Base-by-base conservation (phyloP, 192 early-diverging fungal genomes). In the Rhizoclosmatium globosum region DNA sequence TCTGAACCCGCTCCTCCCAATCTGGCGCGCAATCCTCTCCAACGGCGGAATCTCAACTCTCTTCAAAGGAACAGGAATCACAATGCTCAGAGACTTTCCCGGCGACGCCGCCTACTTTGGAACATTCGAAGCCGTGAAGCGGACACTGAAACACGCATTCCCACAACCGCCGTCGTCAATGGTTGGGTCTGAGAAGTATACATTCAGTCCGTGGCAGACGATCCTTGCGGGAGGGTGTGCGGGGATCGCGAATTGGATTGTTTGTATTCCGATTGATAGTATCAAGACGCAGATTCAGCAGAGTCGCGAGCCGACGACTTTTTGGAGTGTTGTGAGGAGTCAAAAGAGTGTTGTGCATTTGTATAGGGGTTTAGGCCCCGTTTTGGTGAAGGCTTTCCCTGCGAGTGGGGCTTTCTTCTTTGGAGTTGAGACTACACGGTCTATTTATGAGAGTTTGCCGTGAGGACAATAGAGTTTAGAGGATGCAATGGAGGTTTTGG, bases 81-180 rank as follows among this genome's bases (percentile, higher is more conserved):
- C 97, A 45, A 88, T 97, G 60, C 66, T 94, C 77, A 92, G 97
- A 64, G 96, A 99, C 82, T 92, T 90, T 43, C 95, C 95, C 6
- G 95, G 96, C 60, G 92, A 92, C 47, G 94, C 95, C 66, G 93
- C 92, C 17, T 97, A 97, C 84, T 98, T 96, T 88, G 92, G 91
- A 72, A 93, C 93, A 13, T 99, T 97, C 83, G 97, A 99, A 84
- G 74, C 90, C 43, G 86, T 95, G 82, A 88, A 88, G 76, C 69
- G 84, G 43, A 13, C 42, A 13, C 46, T 82, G 38, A 82, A 77
- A 43, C 41, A 38, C 42, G 72, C 58, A 9, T 74, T 64, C 38
- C 74, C 74, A 11, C 45, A 38, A 56, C 48, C 61, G 7, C 57
- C 21, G 43, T 9, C 17, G 2, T 68, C 44, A 15, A 13, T 45